Conservation (phyloP, 495 filamentous ascomycete genomes). For the Melanomma pulvis-pyrius region DNA sequence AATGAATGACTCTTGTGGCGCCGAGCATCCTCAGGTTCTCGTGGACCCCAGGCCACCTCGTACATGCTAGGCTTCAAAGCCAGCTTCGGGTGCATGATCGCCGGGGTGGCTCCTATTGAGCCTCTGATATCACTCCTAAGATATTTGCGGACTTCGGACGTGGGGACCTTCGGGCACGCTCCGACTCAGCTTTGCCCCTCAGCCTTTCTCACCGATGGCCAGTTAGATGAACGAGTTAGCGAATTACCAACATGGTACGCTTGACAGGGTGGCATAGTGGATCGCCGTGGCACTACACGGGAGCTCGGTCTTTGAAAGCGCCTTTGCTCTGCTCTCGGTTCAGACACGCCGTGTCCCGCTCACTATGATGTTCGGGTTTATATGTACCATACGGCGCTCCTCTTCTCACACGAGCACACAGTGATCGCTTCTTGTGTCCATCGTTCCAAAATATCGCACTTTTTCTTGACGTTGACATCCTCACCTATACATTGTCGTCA, state of each 20-base stretch:
- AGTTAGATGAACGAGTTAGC: slow-evolving; percentile 8
- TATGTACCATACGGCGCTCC: slow-evolving; percentile 20
- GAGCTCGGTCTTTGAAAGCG: slow-evolving; percentile 1
- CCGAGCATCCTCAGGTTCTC: background rate
- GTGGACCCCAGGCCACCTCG: background rate
- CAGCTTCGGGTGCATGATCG: background rate
- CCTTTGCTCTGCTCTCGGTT: slow-evolving; percentile 7
- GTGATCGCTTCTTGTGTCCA: background rate
- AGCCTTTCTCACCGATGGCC: slow-evolving; percentile 5
- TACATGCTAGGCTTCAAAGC: background rate
- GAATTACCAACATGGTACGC: too few species aligned
- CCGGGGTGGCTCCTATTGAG: background rate
- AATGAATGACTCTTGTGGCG: background rate
- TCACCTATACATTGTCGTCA: slow-evolving; percentile 11
- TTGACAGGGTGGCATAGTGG: background rate
- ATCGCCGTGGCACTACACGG: slow-evolving; percentile 5
- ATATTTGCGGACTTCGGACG: slow-evolving; percentile 33
- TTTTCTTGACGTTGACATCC: background rate
- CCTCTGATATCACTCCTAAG: slow-evolving; percentile 7
- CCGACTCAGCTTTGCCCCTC: background rate
- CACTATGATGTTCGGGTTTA: slow-evolving; percentile 16
- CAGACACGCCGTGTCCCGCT: slow-evolving; percentile 19
- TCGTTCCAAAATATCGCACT: background rate
- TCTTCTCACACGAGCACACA: background rate
- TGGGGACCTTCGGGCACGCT: slow-evolving; percentile 22